These are phyloP conservation scores for Anastatica hierochuntica DNA, from an alignment of 345 rosid species.

Conservation along the genomic window DNA sequence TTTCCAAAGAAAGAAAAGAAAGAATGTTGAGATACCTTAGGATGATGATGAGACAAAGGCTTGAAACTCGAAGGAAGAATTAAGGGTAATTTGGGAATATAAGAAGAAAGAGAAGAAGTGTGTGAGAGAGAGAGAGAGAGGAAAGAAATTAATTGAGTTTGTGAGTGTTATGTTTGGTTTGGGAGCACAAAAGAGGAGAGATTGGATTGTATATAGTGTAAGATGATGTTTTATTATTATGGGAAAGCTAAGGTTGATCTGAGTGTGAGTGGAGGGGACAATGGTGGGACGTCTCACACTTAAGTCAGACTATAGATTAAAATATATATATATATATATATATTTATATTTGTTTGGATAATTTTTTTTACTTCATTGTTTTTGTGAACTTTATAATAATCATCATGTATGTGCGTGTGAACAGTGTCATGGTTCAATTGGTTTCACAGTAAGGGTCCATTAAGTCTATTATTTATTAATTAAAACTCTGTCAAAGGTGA, in stretches of 20 bases:
- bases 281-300: constrained; percentile 49
- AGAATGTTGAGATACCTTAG: constrained; percentile 1
- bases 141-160: background rate
- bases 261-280: constrained; percentile 39
- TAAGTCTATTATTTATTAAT: background rate
- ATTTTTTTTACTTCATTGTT: no score
- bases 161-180: constrained; percentile 21
- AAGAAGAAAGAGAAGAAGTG: background rate
- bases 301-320: constrained; percentile 20
- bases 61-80: constrained; percentile 17
- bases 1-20: background rate
- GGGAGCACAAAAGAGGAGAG: constrained; percentile 26
- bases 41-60: background rate
- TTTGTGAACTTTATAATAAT: no score
- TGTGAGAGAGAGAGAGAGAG: background rate
- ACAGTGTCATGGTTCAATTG: constrained; percentile 17
- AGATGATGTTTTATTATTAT: constrained; percentile 43
- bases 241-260: constrained; percentile 44
- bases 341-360: no score
- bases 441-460: constrained; percentile 20
- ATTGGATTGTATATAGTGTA: constrained; percentile 16
- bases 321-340: no score
- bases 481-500: constrained; percentile 1
- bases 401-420: no score
- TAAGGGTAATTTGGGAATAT: constrained; percentile 1